Conservation (phyloP, 345 rosid genomes). For the Sisymbrium altissimum region DNA sequence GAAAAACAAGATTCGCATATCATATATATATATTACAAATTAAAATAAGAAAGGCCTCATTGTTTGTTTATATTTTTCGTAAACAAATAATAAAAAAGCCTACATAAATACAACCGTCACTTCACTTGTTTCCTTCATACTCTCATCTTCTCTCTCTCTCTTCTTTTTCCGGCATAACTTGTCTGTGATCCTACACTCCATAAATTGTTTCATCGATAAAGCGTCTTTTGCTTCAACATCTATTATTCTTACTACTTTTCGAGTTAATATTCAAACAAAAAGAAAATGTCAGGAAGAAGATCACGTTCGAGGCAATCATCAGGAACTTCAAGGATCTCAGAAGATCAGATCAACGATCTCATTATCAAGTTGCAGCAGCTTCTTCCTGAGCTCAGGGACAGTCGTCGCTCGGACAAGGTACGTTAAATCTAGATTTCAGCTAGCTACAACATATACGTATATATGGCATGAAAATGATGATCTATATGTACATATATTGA, state of each 20-base stretch:
- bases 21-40: background rate
- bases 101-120: slow-evolving; percentile 33
- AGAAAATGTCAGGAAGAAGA: slow-evolving; percentile 83
- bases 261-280: background rate
- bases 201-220: slow-evolving; percentile 10
- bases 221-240: background rate
- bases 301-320: slow-evolving; percentile 74
- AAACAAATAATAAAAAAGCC: slow-evolving; percentile 21
- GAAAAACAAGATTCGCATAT: slow-evolving; percentile 11
- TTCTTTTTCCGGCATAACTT: slow-evolving; percentile 16
- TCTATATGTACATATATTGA: background rate
- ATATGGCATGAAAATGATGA: slow-evolving; percentile 13
- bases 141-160: slow-evolving; percentile 8
- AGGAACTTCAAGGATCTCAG: slow-evolving; percentile 55
- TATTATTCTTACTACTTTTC: background rate
- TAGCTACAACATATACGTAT: background rate
- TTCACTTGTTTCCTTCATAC: slow-evolving; percentile 29
- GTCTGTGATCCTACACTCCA: slow-evolving; percentile 25
- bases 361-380: slow-evolving; percentile 76
- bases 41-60: background rate
- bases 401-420: slow-evolving; percentile 74
- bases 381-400: slow-evolving; percentile 68
- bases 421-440: slow-evolving; percentile 1
- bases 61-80: background rate
- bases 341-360: slow-evolving; percentile 84